Conservation (phyloP, 2,329 filamentous ascomycete genomes). For the Ophiostoma perfectum region DNA sequence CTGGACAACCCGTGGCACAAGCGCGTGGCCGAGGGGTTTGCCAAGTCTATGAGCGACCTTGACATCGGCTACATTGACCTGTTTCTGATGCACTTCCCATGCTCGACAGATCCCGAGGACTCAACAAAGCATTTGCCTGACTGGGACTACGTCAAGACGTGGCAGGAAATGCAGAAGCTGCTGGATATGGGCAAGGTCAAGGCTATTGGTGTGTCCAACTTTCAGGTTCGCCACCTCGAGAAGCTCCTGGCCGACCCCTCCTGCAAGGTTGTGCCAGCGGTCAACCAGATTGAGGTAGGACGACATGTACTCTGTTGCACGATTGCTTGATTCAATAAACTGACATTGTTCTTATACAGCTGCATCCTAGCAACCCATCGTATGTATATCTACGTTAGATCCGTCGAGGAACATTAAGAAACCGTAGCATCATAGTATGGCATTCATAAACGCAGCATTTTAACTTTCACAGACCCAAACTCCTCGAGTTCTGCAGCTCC, state of each 20-base stretch:
- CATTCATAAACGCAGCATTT: not conserved
- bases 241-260: conserved; percentile 39
- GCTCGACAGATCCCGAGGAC: conserved; percentile 9
- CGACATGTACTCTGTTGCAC: not conserved
- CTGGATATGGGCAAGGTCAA: conserved; percentile 22
- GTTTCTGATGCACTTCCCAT: conserved; percentile 24
- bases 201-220: conserved; percentile 25
- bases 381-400: not conserved
- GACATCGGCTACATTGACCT: conserved; percentile 23
- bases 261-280: conserved; percentile 45
- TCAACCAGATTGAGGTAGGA: conserved; percentile 53
- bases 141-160: conserved; percentile 24
- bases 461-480: not conserved
- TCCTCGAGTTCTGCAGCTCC: not conserved
- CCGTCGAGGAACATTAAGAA: too few relatives aligned
- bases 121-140: conserved; percentile 18
- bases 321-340: not conserved
- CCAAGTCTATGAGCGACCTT: conserved; percentile 19
- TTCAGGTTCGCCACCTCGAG: conserved; percentile 22
- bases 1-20: conserved; percentile 25
- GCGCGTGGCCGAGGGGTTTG: conserved; percentile 22
- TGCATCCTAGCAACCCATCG: not conserved
- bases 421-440: too few relatives aligned
- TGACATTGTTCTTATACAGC: not conserved
- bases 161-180: conserved; percentile 24